These are phyloP conservation scores for Mycosarcoma maydis DNA, from an alignment of 1,284 basidiomycete genomes.

Conservation along the genomic window DNA sequence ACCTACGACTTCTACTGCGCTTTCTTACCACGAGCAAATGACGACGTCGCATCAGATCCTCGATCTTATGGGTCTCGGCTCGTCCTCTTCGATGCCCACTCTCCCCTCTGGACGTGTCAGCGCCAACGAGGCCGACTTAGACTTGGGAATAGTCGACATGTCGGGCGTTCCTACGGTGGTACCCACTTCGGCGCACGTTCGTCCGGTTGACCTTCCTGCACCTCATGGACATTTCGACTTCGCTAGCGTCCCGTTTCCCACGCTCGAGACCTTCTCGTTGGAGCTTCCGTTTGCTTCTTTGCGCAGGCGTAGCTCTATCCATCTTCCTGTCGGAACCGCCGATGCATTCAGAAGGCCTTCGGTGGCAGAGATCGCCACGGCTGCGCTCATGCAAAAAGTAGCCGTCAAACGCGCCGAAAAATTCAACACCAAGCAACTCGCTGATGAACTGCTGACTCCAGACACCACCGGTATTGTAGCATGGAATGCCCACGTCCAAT, in stretches of 20 bases:
- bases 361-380: constrained; percentile 41
- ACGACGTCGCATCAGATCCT: constrained; percentile 25
- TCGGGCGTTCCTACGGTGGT: constrained; percentile 23
- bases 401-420: constrained; percentile 30
- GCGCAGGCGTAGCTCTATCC: constrained; percentile 43
- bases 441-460: constrained; percentile 14
- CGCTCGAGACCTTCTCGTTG: constrained; percentile 25
- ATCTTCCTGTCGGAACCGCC: constrained; percentile 23
- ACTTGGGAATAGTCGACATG: constrained; percentile 26
- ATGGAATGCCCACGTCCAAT: constrained; percentile 42
- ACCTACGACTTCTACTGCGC: constrained; percentile 1
- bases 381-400: constrained; percentile 33
- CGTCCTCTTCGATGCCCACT: constrained; percentile 3
- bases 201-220: constrained; percentile 42
- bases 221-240: constrained; percentile 50
- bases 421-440: constrained; percentile 30
- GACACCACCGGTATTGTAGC: constrained; percentile 32
- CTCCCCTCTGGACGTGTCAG: constrained; percentile 24
- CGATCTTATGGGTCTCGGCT: constrained; percentile 29
- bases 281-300: constrained; percentile 25
- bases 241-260: constrained; percentile 45
- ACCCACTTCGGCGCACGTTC: constrained; percentile 50
- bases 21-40: constrained; percentile 10
- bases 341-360: constrained; percentile 34
- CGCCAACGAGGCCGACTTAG: constrained; percentile 32